Evolutionary conservation across 495 filamentous ascomycete genomes (phyloP), one percentile per base, ranked within the genome.

Genomic region (Chaetomium tenue): DNA sequence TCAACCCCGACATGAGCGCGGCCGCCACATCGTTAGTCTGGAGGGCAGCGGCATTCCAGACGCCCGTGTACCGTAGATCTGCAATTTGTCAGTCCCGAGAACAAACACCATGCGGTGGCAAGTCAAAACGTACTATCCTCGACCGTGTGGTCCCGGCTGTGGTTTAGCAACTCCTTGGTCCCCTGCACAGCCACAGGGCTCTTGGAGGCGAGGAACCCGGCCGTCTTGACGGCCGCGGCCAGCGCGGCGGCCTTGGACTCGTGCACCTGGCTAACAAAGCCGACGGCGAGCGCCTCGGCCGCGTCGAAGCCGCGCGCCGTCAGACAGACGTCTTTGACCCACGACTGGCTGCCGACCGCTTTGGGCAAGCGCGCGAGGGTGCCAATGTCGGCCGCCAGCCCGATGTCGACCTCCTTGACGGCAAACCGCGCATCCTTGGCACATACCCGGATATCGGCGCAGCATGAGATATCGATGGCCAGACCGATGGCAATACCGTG

Each of bases 391-490:
- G 94, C 94, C 15, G 94, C 94, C 30, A 98, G 75, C 0, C 94
- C 94, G 42, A 98, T 95, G 72, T 97, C 94, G 16, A 97, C 91
- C 78, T 98, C 95, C 72, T 97, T 97, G 25, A 98, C 91, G 0
- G 87, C 80, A 68, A 97, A 90, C 26, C 78, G 80, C 1, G 86
- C 81, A 55, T 87, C 82, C 16, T 76, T 70, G 0, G 87, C 80
- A 68, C 85, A 89, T 63, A 98, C 77, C 15, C 94, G 86, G 58
- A 98, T 83, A 71, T 98, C 94, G 54, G 88, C 85, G 57, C 89
- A 87, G 48, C 85, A 85, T 54, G 87, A 79, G 51, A 98, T 81
- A 72, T 98, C 94, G 68, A 98, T 88, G 11, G 87, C 94, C 26
- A 97, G 81, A 1, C 94, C 94, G 58, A 89, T 83, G 6, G 87